Conservation (phyloP, 1,139 yeast genomes). For the Geotrichum citri-aurantii region DNA sequence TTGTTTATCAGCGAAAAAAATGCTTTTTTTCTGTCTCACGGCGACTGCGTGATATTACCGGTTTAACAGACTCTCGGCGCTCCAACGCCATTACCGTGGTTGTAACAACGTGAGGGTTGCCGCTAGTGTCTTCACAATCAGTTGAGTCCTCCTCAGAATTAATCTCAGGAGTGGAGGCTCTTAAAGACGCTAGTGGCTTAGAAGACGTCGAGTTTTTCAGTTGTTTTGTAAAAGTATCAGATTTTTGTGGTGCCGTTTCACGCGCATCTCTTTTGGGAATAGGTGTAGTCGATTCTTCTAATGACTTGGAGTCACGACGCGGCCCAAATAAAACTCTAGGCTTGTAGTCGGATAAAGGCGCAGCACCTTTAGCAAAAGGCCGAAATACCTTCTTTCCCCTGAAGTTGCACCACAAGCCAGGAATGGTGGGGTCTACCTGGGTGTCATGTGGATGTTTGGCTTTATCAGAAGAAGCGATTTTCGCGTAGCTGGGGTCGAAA, state of each 20-base stretch:
- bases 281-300: constrained; percentile 12
- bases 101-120: constrained; percentile 4
- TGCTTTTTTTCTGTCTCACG: constrained; percentile 5
- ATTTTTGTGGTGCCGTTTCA: not conserved
- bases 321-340: constrained; percentile 26
- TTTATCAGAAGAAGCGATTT: not conserved
- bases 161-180: constrained; percentile 15
- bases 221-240: constrained; percentile 3
- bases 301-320: constrained; percentile 12
- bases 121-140: constrained; percentile 6
- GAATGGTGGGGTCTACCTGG: constrained; percentile 24
- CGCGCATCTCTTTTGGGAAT: constrained; percentile 4
- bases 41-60: not conserved
- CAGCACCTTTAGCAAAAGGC: constrained; percentile 31
- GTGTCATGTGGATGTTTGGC: constrained; percentile 25
- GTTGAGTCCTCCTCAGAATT: constrained; percentile 13
- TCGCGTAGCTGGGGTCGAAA: not conserved
- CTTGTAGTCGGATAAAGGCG: constrained; percentile 21
- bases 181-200: not conserved
- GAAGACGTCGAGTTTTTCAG: constrained; percentile 4
- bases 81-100: constrained; percentile 2
- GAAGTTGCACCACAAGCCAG: constrained; percentile 39
- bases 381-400: constrained; percentile 38
- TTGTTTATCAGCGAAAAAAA: constrained; percentile 7
- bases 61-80: not conserved